Base-by-base conservation (phyloP, 2,329 filamentous ascomycete genomes). In the Nakataea oryzae region DNA sequence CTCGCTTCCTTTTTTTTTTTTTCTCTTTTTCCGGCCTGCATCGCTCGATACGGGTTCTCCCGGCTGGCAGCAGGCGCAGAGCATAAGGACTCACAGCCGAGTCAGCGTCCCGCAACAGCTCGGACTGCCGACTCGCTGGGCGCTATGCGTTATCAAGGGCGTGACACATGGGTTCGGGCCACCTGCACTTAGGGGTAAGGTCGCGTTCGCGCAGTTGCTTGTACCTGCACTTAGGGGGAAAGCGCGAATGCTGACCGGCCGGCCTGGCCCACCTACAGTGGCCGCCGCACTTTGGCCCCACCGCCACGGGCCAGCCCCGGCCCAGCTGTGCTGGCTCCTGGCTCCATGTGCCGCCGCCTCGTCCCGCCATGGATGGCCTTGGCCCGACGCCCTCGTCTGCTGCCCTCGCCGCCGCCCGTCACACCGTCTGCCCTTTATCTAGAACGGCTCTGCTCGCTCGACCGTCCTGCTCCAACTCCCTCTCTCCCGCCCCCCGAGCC, bases 161-260 rank as follows among this genome's bases (percentile, higher is more conserved):
- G 27, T 29, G 32, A 21, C 32, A 59, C 57, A 58, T 29, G 17
- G 30, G 26, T 59, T 59, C 58, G 63, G 63, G 57, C 57, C 61
- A 63, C 62, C 62, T 66, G 63, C 64, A 66, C 63, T 67, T 67
- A 67, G 66, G 57, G 58, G 61, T 60, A 62, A 56, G 32, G 59
- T 50, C 34, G 34, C 13, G 3, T 17, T 41, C 13, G 2, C 34
- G 14, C 13, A 26, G 55, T 21, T 27, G 55, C 55, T 21, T 57
- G 55, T 57, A 64, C 63, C 61, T 64, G 61, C 64, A 63, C 63
- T 65, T 65, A 65, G 62, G 65, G 65, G 66, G 59, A 62, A 65
- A 66, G 65, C 62, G 59, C 54, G 26, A 24, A 11, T 12, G 17
- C 12, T 54, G 58, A 28, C 14, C 21, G 17, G 28, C n/a, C 7